phyloP scores from a whole-genome alignment of 495 filamentous ascomycete species.

The Rhizodiscina lignyota region DNA sequence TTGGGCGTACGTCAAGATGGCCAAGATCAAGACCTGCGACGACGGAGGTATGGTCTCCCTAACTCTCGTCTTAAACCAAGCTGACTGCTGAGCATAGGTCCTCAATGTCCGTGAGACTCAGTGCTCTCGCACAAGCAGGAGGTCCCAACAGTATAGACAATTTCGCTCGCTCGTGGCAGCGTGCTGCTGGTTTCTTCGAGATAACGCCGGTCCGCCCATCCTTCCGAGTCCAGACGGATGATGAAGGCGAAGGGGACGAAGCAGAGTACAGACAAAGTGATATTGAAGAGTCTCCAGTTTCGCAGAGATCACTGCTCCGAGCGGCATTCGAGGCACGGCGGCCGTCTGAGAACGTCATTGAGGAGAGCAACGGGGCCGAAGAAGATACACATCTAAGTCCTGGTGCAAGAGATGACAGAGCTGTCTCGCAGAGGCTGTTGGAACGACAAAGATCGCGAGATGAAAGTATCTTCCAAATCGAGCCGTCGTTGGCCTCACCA shows the following conservation, averaged over 20 bases:
- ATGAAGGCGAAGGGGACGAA: conserved; percentile 33
- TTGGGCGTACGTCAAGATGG: too few species aligned
- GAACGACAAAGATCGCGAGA: conserved; percentile 3
- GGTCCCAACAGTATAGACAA: conserved; percentile 90
- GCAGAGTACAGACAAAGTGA: conserved; percentile 16
- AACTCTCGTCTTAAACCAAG: neutral
- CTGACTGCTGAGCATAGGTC: conserved; percentile 28
- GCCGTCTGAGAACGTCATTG: neutral
- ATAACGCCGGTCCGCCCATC: conserved; percentile 60
- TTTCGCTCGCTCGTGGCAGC: conserved; percentile 86
- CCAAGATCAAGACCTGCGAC: conserved; percentile 5
- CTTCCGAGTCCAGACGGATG: conserved; percentile 28
- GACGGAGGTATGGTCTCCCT: conserved; percentile 7
- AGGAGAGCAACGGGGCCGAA: neutral
- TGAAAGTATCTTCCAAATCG: conserved; percentile 40
- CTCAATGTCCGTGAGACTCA: conserved; percentile 58
- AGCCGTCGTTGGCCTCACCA: conserved; percentile 46
- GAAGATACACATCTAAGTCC: neutral
- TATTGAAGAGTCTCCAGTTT: conserved; percentile 1
- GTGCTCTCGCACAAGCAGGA: conserved; percentile 57
- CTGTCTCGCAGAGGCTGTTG: conserved; percentile 2
- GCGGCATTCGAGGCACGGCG: conserved; percentile 1
- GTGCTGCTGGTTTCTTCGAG: conserved; percentile 77
- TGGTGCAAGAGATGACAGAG: too few species aligned
- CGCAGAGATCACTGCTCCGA: conserved; percentile 8